A percentile compares a stretch with the other conserved stretches of the same genome.
Conservation (phyloP, 208 protist species). For the Blastocrithidia nonstop region DNA sequence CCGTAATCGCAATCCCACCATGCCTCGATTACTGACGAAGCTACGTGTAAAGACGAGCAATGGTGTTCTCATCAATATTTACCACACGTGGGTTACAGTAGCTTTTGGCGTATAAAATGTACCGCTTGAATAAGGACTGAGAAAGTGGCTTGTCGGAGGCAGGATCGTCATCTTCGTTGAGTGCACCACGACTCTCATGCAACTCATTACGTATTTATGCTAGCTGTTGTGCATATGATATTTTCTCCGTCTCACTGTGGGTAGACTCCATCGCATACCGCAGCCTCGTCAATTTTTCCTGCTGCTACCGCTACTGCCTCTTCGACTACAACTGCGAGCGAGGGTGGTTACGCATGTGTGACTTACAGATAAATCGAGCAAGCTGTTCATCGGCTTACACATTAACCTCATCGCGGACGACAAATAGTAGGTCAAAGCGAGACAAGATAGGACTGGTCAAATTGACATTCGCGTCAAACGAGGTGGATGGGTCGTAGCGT, state of each 20-base stretch:
- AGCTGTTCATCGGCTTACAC: constrained; percentile 90
- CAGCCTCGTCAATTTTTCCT: constrained; percentile 43
- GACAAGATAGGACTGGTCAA: constrained; percentile 98
- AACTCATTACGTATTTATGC: constrained; percentile 24
- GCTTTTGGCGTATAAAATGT: constrained; percentile 94
- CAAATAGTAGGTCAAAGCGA: constrained; percentile 94
- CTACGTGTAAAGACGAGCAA: constrained; percentile 92
- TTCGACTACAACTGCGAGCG: constrained; percentile 50
- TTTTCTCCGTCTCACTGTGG: constrained; percentile 42
- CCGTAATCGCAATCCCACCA: constrained; percentile 93
- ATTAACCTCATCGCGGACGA: constrained; percentile 93
- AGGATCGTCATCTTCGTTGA: constrained; percentile 80
- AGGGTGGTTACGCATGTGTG: constrained; percentile 88
- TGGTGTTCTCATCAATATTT: constrained; percentile 88
- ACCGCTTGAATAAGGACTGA: constrained; percentile 95
- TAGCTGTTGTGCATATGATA: constrained; percentile 32
- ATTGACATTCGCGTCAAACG: constrained; percentile 96
- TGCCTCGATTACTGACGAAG: constrained; percentile 91
- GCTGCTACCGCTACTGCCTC: constrained; percentile 21
- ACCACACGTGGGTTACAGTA: constrained; percentile 86
- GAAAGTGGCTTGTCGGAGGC: constrained; percentile 72
- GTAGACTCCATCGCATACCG: constrained; percentile 52
- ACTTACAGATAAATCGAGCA: constrained; percentile 92
- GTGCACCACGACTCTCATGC: constrained; percentile 15
- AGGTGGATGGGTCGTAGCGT: constrained; percentile 92